Evolutionary conservation across 2,329 filamentous ascomycete species (phyloP), one percentile per base, ranked within the genome.

Genomic region (Cladorrhinum sp.): DNA sequence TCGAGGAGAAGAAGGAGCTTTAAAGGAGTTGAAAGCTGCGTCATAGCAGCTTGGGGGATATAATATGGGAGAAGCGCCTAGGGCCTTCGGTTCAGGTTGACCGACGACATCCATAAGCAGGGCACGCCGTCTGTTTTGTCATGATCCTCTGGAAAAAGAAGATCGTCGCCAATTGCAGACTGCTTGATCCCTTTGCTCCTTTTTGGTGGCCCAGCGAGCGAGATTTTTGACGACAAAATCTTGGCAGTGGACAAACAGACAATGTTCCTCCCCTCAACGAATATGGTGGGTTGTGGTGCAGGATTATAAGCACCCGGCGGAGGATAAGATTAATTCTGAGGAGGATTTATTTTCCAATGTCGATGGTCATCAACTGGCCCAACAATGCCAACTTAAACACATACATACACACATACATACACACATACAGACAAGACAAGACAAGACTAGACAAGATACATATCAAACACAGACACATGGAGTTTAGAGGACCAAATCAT

Each of bases 1-100:
- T 60, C 49, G 74, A 77, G 59, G 74, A 74, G 67, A 84, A 84
- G 77, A 85, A 85, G 76, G 73, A 76, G 66, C 78, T 77, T 65
- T 84, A 74, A 77, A n/a, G 36, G 12, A 6, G 23, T 10, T 18
- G 24, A 55, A 4, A 10, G 22, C 51, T 36, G 36, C 25, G 23
- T 18, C 22, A 22, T n/a, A 52, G 57, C 25, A 57, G 55, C 56
- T 51, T 36, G n/a, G 36, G 50, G 8, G 25, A 22, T 20, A 49
- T 32, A 32, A 54, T 22, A 59, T 25, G 60, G 60, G 60, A 64
- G 57, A 60, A 59, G 55, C 57, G 60, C 62, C 57, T 36, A 45
- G 41, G 62, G 57, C 52, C 50, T 55, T 41, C 49, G 58, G 18
- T 56, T 57, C 22, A 23, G 45, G 45, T 25, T 32, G 32, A 10